Conservation (phyloP, 2,329 filamentous ascomycete species). For the Aspergillus amoenus region DNA sequence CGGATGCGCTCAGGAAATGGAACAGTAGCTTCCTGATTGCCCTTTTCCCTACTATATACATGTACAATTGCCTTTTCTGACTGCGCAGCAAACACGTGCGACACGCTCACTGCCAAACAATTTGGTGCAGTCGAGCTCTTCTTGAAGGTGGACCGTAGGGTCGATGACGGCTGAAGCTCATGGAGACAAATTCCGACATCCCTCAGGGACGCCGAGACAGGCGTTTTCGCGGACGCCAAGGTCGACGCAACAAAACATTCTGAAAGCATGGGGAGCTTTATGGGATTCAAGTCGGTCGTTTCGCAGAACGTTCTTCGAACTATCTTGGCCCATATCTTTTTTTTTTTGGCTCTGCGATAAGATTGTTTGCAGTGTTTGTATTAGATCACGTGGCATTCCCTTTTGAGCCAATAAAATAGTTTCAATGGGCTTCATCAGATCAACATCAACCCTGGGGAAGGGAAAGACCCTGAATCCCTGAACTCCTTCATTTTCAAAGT, state of each 20-base stretch:
- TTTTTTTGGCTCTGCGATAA: constrained; percentile 20
- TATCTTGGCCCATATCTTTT: constrained; percentile 1
- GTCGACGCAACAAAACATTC: constrained; percentile 50
- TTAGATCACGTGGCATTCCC: background rate
- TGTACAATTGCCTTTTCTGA: constrained; percentile 88
- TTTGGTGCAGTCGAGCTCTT: constrained; percentile 82
- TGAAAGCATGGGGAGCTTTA: constrained; percentile 45
- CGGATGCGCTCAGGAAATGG: constrained; percentile 85
- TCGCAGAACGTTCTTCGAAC: background rate
- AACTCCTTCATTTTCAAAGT: constrained; percentile 12
- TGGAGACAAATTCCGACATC: constrained; percentile 88
- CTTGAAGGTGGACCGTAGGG: constrained; percentile 79
- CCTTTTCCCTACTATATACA: constrained; percentile 80
- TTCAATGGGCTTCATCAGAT: background rate
- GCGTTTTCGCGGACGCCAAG: constrained; percentile 40
- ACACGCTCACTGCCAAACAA: constrained; percentile 74
- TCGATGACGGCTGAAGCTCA: constrained; percentile 73
- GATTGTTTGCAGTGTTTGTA: constrained; percentile 38
- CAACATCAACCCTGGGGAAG: constrained; percentile 5
- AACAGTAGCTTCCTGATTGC: constrained; percentile 83
- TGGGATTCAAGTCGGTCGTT: constrained; percentile 6
- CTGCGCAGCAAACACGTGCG: constrained; percentile 89
- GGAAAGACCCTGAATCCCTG: constrained; percentile 11
- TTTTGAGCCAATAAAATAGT: background rate
- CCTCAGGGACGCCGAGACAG: constrained; percentile 56